phyloP scores from a whole-genome alignment of 371 early-diverging fungal genomes.

The Mucor piriformis region DNA sequence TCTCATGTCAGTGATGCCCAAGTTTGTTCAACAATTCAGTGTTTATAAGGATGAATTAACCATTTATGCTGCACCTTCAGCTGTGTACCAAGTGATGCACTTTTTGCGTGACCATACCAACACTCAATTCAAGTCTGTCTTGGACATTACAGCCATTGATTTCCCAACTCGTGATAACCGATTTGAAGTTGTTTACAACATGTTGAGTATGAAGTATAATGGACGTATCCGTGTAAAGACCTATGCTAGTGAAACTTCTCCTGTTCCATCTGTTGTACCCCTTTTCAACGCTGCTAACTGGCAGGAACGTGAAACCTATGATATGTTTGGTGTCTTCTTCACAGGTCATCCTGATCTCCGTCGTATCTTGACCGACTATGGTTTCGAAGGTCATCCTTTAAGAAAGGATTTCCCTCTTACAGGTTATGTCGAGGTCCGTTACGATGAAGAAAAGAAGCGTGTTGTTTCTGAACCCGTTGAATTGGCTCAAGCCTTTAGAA shows the following conservation, averaged over 20 bases:
- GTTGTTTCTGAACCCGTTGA: slow-evolving; percentile 96
- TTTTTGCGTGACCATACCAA: slow-evolving; percentile 95
- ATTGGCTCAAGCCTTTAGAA: slow-evolving; percentile 95
- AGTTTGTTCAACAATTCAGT: slow-evolving; percentile 94
- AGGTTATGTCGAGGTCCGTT: slow-evolving; percentile 94
- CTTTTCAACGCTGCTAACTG: slow-evolving; percentile 91
- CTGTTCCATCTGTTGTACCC: slow-evolving; percentile 83
- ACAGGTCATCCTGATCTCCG: slow-evolving; percentile 95
- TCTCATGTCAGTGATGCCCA: slow-evolving; percentile 86
- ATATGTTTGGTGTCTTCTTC: slow-evolving; percentile 98
- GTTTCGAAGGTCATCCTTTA: slow-evolving; percentile 97
- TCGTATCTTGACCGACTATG: slow-evolving; percentile 97
- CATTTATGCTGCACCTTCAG: slow-evolving; percentile 87
- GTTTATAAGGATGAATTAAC: slow-evolving; percentile 98
- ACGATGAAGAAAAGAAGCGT: slow-evolving; percentile 96
- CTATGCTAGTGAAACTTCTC: slow-evolving; percentile 88
- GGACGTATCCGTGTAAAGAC: slow-evolving; percentile 97
- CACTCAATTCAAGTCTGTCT: slow-evolving; percentile 89
- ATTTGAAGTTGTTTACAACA: slow-evolving; percentile 95
- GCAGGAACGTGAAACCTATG: slow-evolving; percentile 98
- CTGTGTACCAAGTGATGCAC: slow-evolving; percentile 74
- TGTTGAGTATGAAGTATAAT: slow-evolving; percentile 87
- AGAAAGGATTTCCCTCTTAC: slow-evolving; percentile 98
- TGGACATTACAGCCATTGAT: slow-evolving; percentile 90
- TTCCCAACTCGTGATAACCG: slow-evolving; percentile 91